Evolutionary conservation across 306 rosid genomes (phyloP), one percentile per base, ranked within the genome.

Genomic region (Prunus armeniaca): DNA sequence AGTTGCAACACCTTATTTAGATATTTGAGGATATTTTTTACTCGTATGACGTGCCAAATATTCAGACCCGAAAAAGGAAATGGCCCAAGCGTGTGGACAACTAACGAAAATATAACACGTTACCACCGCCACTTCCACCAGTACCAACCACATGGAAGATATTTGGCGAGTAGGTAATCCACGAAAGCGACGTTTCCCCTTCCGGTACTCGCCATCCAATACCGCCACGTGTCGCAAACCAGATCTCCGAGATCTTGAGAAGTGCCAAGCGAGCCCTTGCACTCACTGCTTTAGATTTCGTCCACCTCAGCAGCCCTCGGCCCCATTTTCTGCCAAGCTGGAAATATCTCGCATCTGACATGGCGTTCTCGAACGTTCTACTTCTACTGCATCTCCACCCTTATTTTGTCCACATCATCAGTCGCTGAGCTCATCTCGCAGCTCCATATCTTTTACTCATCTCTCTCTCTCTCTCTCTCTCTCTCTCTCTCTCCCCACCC

Each of bases 281-380:
- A 78, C 85, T 75, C 75, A 45, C 64, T 45, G 84, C 92, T 88
- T 90, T 87, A 71, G 96, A 92, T 92, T 79, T 75, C 62, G 76
- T 82, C 91, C 93, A 80, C 77, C 78, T 82, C 86, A 81, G 43
- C 79, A 52, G 5, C 0, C 18, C 32, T 60, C 52, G 63, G 76
- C 84, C 72, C 79, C 73, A 41, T 46, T 74, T 71, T 28, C 58
- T 22, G 61, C 80, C 80, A 74, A 61, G 84, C 45, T 86, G 89
- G 88, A 88, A 92, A 89, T 88, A 90, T 88, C 93, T 87, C 5
- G 0, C 3, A 11, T 78, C 82, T 83, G 11, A 78, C 89, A 82
- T 87, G 91, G 78, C 85, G 57, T 28, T 49, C 74, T 28, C 9
- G 78, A 76, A 64, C 91, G 50, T 67, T 86, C 85, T 68, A 61